Conservation (phyloP, 228 moss, liverwort and hornwort species). For the Sphagnum fallax region DNA sequence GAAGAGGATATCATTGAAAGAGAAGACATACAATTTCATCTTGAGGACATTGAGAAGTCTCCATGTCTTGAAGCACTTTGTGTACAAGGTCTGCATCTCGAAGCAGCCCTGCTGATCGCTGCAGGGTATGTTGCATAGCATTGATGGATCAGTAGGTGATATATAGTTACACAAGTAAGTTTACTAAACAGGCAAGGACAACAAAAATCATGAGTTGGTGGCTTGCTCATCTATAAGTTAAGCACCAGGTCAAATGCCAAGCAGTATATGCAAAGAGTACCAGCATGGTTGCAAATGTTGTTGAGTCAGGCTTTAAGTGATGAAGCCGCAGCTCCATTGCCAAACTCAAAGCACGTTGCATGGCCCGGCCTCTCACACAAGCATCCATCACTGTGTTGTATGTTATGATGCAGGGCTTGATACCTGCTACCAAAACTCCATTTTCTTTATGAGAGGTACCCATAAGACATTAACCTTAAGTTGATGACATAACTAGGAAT, state of each 20-base stretch:
- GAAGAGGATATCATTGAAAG: not conserved
- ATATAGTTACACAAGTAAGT: no score
- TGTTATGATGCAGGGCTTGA: slow-evolving; percentile 40
- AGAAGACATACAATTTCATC: slow-evolving; percentile 42
- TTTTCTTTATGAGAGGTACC: no score
- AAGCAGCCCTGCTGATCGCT: slow-evolving; percentile 59
- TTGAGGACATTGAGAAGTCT: slow-evolving; percentile 28
- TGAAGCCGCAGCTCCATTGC: slow-evolving; percentile 46
- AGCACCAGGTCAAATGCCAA: not conserved
- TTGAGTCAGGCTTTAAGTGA: slow-evolving; percentile 36
- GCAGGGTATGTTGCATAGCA: not conserved
- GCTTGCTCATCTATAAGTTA: no score
- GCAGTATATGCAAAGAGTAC: slow-evolving; percentile 15
- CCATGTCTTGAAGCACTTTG: slow-evolving; percentile 44
- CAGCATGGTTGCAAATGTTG: slow-evolving; percentile 47
- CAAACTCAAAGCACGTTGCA: slow-evolving; percentile 52
- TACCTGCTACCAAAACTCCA: slow-evolving; percentile 18
- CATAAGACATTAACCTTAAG: no score
- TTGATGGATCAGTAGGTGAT: no score
- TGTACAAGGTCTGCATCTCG: slow-evolving; percentile 30
- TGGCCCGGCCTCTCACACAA: slow-evolving; percentile 44
- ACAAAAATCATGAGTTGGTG: no score
- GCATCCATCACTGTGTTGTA: slow-evolving; percentile 64
- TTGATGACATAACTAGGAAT: no score
- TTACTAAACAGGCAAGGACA: no score